Evolutionary conservation across 78 protist genomes (phyloP), one percentile per base, ranked within the genome.

Genomic region (Emiliania huxleyi): DNA sequence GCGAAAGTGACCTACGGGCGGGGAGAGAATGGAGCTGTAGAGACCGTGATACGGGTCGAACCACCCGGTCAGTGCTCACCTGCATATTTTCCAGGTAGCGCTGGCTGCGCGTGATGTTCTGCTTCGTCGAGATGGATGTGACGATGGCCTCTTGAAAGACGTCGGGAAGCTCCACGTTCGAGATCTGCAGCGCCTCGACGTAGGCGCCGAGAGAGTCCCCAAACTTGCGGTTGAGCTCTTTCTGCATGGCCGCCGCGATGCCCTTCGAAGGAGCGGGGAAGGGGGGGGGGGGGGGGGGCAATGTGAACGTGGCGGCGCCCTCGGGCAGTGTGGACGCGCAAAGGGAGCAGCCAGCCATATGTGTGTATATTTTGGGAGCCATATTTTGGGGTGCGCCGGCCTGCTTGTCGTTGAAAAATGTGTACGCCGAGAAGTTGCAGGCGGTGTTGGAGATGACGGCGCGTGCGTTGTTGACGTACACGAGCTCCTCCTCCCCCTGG

Each of bases 361-460:
- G n/a, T n/a, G n/a, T n/a, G n/a, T n/a, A n/a, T n/a, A n/a, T n/a
- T n/a, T n/a, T n/a, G n/a, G n/a, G n/a, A n/a, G n/a, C n/a, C n/a
- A n/a, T n/a, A n/a, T n/a, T n/a, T n/a, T n/a, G n/a, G n/a, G n/a
- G n/a, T n/a, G n/a, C n/a, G n/a, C n/a, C n/a, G n/a, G n/a, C n/a
- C 49, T 79, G 52, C 87, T 79, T 79, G 87, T 79, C 87, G 19
- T 40, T 43, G 87, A 79, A 79, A 52, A 79, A 79, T 12, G 33
- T 0, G 49, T 79, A 79, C 18, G 87, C 87, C 38, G 85, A 75
- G 85, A 38, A 75, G 85, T 75, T 75, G 85, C 85, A 38, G 45
- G 85, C 85, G 45, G 25, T 19, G 45, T 35, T 40, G 45, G 85
- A 44, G 45, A 75, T 37, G 33, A 4, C 0, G 22, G 85, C 44